These are phyloP conservation scores for Syzygium aqueum DNA, from an alignment of 345 rosid species.

Conservation along the genomic window DNA sequence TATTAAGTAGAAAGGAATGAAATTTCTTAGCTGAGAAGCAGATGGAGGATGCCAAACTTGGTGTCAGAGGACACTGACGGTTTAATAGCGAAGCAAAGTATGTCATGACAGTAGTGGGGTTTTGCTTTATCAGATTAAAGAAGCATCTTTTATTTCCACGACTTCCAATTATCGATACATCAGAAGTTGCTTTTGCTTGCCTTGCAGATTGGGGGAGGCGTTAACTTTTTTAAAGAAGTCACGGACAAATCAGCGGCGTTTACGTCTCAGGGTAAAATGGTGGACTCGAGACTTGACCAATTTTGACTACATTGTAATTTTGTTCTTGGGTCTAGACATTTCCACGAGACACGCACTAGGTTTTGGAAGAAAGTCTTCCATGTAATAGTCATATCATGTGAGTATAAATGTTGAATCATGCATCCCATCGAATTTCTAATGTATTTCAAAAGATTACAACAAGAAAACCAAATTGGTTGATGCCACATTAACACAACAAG, in stretches of 20 bases:
- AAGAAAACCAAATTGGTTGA: background rate
- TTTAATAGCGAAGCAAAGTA: conserved; percentile 36
- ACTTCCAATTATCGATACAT: conserved; percentile 15
- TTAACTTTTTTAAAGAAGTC: background rate
- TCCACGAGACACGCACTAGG: background rate
- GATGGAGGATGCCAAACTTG: conserved; percentile 42
- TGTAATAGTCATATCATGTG: background rate
- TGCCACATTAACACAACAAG: background rate
- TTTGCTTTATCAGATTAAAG: conserved; percentile 32
- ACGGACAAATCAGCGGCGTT: background rate
- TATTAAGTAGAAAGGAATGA: conserved; percentile 2
- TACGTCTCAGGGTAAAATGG: background rate
- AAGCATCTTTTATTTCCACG: conserved; percentile 2
- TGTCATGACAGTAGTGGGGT: conserved; percentile 19
- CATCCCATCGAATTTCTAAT: background rate
- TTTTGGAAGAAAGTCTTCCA: background rate
- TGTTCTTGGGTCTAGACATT: background rate
- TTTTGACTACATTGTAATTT: background rate
- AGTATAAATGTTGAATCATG: background rate
- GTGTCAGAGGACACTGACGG: conserved; percentile 15
- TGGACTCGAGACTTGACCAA: background rate
- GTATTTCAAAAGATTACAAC: no score
- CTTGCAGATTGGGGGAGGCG: background rate
- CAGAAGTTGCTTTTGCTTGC: conserved; percentile 12
- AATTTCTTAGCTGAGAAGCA: conserved; percentile 49